Base-by-base conservation (phyloP, 257 asterid genomes). In the Lycium ferocissimum region DNA sequence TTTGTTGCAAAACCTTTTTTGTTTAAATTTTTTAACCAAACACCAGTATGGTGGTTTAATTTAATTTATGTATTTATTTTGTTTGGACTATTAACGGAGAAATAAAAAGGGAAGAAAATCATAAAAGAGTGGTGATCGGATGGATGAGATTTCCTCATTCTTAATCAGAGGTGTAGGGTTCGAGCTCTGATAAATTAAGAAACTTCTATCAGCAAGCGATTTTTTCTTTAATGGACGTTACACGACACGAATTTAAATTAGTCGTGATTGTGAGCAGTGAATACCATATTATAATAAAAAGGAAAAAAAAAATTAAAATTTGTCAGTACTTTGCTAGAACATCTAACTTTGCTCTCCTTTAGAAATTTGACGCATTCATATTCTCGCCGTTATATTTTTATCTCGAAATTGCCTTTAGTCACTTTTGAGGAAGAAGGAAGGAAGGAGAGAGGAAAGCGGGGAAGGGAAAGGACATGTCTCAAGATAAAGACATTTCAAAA, bases 361-460 rank as follows among this genome's bases (percentile, higher is more conserved):
- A 14, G 5, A 56, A 56, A 2, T 56, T 56, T 0, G 12, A 10
- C 12, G 18, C 62, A 59, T 59, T 18, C 1, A n/a, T 15, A 59
- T 59, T 18, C 4, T 59, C 0, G 4, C 2, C 11, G 4, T n/a
- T 70, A 17, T 17, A 17, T 15, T 38, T 70, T 70, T 38, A 17
- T 17, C 15, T 2, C 4, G 14, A 70, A 70, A 8, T 70, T 70
- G 53, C 8, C 78, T 12, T 70, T 70, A 5, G 38, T 35, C 13
- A 15, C 8, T 1, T n/a, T 15, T 5, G 59, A 40, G 45, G 7
- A 54, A 0, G 14, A 12, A 75, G 38, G 17, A 5, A 54, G 80
- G 82, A 58, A 67, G 47, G 73, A 75, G 79, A 45, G 88, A 58
- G 58, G 83, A 70, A 85, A 54, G 65, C 13, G 58, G 1, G 40